Base-by-base conservation (phyloP, 352 stramenopile species). In the Globisporangium polare region DNA sequence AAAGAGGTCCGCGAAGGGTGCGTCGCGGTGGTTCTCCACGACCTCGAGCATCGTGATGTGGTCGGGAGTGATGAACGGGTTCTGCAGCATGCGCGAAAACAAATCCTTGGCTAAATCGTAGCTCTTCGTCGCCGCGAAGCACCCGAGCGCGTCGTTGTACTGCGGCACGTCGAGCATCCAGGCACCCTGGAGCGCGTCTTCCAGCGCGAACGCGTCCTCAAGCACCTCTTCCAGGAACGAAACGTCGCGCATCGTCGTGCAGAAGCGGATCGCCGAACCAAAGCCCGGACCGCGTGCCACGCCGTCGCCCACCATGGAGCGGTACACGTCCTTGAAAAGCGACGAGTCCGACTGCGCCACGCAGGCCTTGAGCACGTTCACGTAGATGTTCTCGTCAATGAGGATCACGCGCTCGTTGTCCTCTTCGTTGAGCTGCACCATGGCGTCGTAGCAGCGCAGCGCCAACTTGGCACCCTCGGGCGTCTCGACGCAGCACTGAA, bases 31-130 rank as follows among this genome's bases (percentile, higher is more conserved):
- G 42, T 78, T 90, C 55, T 90, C 78, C 20, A 91, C 83, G 69
- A 91, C 81, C 58, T 88, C 74, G 26, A 90, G 62, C 81, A 93
- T 93, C 56, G 83, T 93, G 50, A 89, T 80, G 60, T 84, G 73
- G 56, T 90, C 75, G 0, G 81, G 83, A 24, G 59, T 42, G 10
- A 93, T 58, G 47, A 71, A 75, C 29, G 79, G 76, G 45, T 86
- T 85, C 54, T 65, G 63, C n/a, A 83, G 31, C 67, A 93, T 73
- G n/a, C 72, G 73, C 15, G 71, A 67, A 53, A 93, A 93, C 9
- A 91, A 67, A 20, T 89, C 76, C 42, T 80, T 77, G 20, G 78
- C 83, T 58, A 71, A 63, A 1, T 89, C 79, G 22, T 71, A 75
- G 46, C 47, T 62, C 53, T 76, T 73, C 10, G 75, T 78, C 10